A percentile compares a stretch with the other conserved stretches of the same genome.
These are phyloP conservation scores for Stephania yunnanensis DNA, from an alignment of 164 flowering plant species.

Conservation along the genomic window DNA sequence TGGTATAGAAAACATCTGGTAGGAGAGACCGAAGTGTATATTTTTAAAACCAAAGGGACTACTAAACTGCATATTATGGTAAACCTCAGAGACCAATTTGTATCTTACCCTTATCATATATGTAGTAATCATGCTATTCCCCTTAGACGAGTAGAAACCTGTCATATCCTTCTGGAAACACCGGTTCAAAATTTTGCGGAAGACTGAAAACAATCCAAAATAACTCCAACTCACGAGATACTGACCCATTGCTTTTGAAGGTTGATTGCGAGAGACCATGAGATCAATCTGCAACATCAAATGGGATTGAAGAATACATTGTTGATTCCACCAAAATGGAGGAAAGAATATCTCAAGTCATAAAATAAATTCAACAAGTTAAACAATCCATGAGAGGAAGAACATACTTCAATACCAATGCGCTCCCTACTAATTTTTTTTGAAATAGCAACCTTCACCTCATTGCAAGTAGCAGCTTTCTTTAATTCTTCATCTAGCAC, in stretches of 20 bases:
- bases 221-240: slow-evolving; percentile 57
- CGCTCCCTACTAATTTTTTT: slow-evolving; percentile 92
- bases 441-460: slow-evolving; percentile 73
- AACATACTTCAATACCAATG: slow-evolving; percentile 82
- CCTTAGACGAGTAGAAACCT: slow-evolving; percentile 30
- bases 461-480: slow-evolving; percentile 65
- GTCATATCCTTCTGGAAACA: slow-evolving; percentile 43
- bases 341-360: not conserved
- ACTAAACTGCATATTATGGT: no score
- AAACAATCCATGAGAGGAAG: not conserved
- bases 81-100: no score
- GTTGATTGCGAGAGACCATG: slow-evolving; percentile 84
- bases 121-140: not conserved
- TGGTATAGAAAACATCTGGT: no score
- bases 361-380: not conserved
- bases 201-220: slow-evolving; percentile 72
- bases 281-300: slow-evolving; percentile 71
- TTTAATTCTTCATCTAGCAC: slow-evolving; percentile 65
- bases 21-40: no score
- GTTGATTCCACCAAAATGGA: not conserved
- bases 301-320: not conserved
- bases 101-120: no score
- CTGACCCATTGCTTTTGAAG: slow-evolving; percentile 66
- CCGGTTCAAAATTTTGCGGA: slow-evolving; percentile 47
- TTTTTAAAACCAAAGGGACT: no score